phyloP scores from a whole-genome alignment of 495 filamentous ascomycete species.

The Neurospora sp. region DNA sequence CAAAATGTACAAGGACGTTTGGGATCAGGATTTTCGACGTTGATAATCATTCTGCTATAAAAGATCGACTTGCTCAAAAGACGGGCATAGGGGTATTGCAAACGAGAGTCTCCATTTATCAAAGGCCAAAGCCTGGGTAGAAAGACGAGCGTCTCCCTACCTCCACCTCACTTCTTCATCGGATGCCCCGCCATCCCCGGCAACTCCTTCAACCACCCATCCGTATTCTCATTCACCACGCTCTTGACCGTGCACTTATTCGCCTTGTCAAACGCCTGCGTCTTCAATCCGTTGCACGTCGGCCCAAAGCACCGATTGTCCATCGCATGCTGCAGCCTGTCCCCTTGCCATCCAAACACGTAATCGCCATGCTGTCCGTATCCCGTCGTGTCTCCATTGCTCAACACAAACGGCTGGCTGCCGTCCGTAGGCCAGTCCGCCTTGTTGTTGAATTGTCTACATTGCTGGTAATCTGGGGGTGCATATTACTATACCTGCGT shows the following conservation, averaged over 20 bases:
- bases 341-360: constrained; percentile 42
- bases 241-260: constrained; percentile 29
- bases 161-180: not conserved
- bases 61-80: not conserved
- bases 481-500: no score
- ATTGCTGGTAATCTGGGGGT: no score
- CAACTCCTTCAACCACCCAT: constrained; percentile 27
- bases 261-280: constrained; percentile 26
- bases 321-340: constrained; percentile 40
- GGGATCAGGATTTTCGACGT: not conserved
- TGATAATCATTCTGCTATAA: not conserved
- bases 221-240: constrained; percentile 31
- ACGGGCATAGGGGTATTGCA: not conserved
- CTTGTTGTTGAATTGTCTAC: constrained; percentile 33
- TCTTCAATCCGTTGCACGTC: constrained; percentile 25
- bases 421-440: constrained; percentile 36
- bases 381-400: constrained; percentile 28
- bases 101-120: no score
- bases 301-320: constrained; percentile 34
- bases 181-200: not conserved
- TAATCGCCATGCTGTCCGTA: constrained; percentile 38
- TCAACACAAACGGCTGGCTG: constrained; percentile 39
- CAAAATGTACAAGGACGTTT: not conserved
- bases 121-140: no score
- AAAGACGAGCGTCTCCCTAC: not conserved